Base-by-base conservation (phyloP, 345 rosid species). In the Balakata baccata region DNA sequence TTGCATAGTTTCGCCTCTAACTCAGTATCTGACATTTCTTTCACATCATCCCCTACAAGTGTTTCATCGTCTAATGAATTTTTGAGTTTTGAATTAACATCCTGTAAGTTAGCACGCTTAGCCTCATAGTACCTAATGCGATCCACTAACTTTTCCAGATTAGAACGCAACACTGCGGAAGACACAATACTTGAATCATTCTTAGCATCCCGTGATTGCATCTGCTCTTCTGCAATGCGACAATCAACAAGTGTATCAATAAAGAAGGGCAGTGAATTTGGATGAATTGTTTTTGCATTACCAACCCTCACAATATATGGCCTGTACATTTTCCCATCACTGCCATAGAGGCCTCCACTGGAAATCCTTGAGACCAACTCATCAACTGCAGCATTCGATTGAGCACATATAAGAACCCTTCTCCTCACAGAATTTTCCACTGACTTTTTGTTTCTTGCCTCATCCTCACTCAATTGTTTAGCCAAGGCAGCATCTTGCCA, bases 401-500 rank as follows among this genome's bases (percentile, higher is more conserved):
- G 98, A 65, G 98, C 98, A 78, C 98, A 94, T 69, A 94, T 80
- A 65, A 94, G 84, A 74, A 94, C 92, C 81, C 98, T 94, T 83
- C 90, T 90, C 77, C 82, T 88, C 22, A 77, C 70, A 76, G 82
- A 85, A 76, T 73, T 79, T 80, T 85, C 95, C 54, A 63, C 68
- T 62, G 82, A 51, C 72, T 81, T 86, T 84, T 76, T 80, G 49
- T 78, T 77, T 61, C 73, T 82, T 77, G 83, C 89, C 22, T 46
- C 77, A 22, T 88, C 88, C 76, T 87, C 90, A 78, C 81, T 83
- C 68, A 90, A 73, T 75, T 92, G 97, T 77, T 83, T 89, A 68
- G 98, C 98, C 72, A 92, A 75, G 78, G 98, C 98, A 61, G 98
- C 98, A 83, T 92, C 95, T 84, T 94, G 95, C 98, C 98, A 92